Conservation (phyloP, 2,329 filamentous ascomycete species). For the Venturiaceae sp. region DNA sequence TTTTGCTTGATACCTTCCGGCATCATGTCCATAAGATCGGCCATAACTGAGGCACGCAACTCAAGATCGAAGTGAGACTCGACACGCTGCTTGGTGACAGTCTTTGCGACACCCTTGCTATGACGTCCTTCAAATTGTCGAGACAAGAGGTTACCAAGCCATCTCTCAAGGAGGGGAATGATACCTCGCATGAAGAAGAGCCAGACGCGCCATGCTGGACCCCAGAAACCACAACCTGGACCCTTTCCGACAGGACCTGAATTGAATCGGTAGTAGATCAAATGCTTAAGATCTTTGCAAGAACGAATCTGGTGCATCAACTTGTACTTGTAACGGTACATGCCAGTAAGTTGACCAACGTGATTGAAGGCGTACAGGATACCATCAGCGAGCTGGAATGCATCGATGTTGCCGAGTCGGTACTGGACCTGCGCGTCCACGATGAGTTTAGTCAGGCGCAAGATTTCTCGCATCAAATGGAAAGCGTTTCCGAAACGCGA, state of each 20-base stretch:
- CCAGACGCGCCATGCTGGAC: slow-evolving; percentile 97
- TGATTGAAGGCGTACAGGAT: slow-evolving; percentile 99
- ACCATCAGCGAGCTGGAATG: slow-evolving; percentile 95
- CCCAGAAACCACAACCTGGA: slow-evolving; percentile 98
- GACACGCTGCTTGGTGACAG: slow-evolving; percentile 96
- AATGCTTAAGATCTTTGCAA: slow-evolving; percentile 97
- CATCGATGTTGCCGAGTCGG: slow-evolving; percentile 92
- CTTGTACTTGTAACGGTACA: slow-evolving; percentile 99
- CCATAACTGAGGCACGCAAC: slow-evolving; percentile 95
- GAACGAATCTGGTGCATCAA: slow-evolving; percentile 99
- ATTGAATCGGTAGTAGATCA: slow-evolving; percentile 99
- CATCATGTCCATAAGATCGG: slow-evolving; percentile 99
- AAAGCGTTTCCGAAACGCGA: slow-evolving; percentile 98
- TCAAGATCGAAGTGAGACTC: slow-evolving; percentile 98
- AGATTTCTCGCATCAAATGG: slow-evolving; percentile 95
- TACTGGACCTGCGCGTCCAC: slow-evolving; percentile 99
- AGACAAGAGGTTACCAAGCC: slow-evolving; percentile 92
- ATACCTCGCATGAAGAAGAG: slow-evolving; percentile 99
- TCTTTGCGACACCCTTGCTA: slow-evolving; percentile 98
- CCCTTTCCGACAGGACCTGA: slow-evolving; percentile 94
- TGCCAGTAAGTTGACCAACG: slow-evolving; percentile 93
- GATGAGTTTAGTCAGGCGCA: slow-evolving; percentile 92
- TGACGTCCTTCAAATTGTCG: slow-evolving; percentile 97
- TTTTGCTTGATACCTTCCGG: slow-evolving; percentile 99
- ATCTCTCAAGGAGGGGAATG: slow-evolving; percentile 89